Evolutionary conservation across 805 yeast species (phyloP).

Genomic region (Kregervanrija pseudodelftensis): DNA sequence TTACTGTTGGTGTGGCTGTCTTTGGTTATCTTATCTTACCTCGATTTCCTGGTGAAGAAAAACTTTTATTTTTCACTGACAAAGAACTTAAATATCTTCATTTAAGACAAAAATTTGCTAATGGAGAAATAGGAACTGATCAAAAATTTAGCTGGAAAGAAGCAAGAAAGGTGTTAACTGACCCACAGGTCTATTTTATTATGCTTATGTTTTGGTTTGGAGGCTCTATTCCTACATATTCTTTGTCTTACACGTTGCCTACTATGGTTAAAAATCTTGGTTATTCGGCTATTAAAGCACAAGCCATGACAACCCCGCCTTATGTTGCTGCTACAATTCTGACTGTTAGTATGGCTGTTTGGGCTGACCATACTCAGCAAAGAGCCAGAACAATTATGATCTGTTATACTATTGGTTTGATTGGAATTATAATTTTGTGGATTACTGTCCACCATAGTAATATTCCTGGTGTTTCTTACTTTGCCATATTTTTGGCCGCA

Average conservation of each 20-base stretch:
- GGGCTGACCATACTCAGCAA: constrained; percentile 24
- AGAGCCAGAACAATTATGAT: constrained; percentile 32
- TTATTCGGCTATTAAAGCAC: constrained; percentile 33
- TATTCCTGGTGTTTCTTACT: constrained; percentile 34
- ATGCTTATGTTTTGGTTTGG: constrained; percentile 26
- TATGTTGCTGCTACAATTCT: constrained; percentile 25
- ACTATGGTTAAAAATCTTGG: constrained; percentile 39
- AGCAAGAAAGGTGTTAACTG: no score
- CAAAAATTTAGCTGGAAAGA: no score
- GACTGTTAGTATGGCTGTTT: constrained; percentile 26
- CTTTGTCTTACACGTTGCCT: constrained; percentile 37
- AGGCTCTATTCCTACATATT: constrained; percentile 32
- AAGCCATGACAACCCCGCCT: constrained; percentile 38
- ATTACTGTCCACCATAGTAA: constrained; percentile 36
- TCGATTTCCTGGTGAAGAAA: constrained; percentile 22
- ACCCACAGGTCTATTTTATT: no score
- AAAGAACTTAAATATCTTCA: background rate
- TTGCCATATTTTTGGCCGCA: constrained; percentile 36
- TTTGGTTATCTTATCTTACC: constrained; percentile 29
- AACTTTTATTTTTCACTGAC: constrained; percentile 8
- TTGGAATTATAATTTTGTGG: constrained; percentile 32
- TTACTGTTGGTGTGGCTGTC: constrained; percentile 30
- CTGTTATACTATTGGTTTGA: constrained; percentile 30
- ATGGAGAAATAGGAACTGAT: no score
- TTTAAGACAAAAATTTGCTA: no score